Evolutionary conservation across 345 rosid genomes (phyloP).

Genomic region (Citrus medica): DNA sequence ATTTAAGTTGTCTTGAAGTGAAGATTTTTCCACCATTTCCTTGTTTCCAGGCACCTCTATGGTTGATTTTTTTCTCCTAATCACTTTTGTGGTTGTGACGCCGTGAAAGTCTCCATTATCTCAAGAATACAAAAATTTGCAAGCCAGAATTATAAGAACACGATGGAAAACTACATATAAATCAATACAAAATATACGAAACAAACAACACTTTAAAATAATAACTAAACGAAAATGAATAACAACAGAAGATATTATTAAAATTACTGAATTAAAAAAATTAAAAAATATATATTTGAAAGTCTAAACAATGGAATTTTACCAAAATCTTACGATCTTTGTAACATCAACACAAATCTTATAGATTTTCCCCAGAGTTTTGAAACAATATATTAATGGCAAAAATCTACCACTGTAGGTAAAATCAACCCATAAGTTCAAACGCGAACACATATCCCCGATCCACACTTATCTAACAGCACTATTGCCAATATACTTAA

Average conservation of each 20-base stretch:
- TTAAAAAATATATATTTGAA: not conserved
- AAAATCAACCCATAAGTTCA: not conserved
- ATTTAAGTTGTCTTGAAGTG: conserved; percentile 1
- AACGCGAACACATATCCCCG: not conserved
- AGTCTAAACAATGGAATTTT: not conserved
- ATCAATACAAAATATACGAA: no score
- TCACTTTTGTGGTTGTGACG: not conserved
- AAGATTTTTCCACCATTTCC: not conserved
- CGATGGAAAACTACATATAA: no score
- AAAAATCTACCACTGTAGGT: no score
- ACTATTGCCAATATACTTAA: not conserved
- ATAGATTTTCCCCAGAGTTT: not conserved
- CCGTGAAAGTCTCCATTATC: no score
- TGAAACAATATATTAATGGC: not conserved
- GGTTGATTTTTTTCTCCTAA: not conserved
- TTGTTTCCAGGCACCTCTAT: not conserved
- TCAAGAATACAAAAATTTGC: no score
- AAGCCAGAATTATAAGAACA: no score
- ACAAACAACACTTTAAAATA: no score
- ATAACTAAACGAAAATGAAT: no score
- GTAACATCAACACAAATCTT: not conserved
- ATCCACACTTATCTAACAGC: no score
- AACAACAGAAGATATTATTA: no score
- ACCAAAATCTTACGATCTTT: not conserved
- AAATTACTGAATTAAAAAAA: not conserved